Evolutionary conservation across 352 stramenopile species (phyloP).

Genomic region (Phytophthora boehmeriae): DNA sequence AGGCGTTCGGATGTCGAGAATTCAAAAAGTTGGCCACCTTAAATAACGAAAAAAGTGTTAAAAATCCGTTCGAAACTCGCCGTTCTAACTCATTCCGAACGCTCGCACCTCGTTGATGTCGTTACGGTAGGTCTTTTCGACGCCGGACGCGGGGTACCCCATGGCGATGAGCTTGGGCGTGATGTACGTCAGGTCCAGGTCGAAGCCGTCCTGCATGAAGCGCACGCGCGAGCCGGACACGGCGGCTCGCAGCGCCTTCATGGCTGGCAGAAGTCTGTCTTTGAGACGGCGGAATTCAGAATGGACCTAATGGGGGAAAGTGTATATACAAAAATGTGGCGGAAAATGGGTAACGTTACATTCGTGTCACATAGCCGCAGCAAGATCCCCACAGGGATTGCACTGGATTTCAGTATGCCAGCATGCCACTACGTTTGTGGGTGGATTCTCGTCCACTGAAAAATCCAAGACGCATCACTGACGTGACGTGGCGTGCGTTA

Average conservation of each 20-base stretch:
- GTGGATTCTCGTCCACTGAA: neutral
- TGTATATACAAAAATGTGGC: conserved; percentile 10
- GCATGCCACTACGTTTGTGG: too few relatives aligned
- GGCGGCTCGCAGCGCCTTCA: conserved; percentile 80
- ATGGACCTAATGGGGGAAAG: conserved; percentile 16
- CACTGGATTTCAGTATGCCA: neutral
- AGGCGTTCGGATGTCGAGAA: conserved; percentile 63
- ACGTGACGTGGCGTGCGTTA: too few relatives aligned
- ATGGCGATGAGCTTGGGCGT: conserved; percentile 81
- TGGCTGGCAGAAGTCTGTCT: conserved; percentile 18
- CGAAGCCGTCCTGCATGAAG: conserved; percentile 84
- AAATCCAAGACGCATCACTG: too few relatives aligned
- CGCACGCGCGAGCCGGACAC: conserved; percentile 85
- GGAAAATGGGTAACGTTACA: neutral
- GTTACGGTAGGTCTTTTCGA: conserved; percentile 89
- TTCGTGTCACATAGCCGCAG: conserved; percentile 6
- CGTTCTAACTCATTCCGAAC: neutral
- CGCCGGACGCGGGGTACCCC: conserved; percentile 78
- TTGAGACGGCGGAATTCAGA: conserved; percentile 2
- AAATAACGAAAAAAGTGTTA: neutral
- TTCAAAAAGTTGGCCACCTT: conserved; percentile 72
- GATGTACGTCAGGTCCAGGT: conserved; percentile 90
- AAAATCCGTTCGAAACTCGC: neutral
- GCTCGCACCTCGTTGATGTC: conserved; percentile 68
- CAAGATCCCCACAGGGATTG: neutral